phyloP scores from a whole-genome alignment of 441 rosid genomes.

The Croton laevigatus region DNA sequence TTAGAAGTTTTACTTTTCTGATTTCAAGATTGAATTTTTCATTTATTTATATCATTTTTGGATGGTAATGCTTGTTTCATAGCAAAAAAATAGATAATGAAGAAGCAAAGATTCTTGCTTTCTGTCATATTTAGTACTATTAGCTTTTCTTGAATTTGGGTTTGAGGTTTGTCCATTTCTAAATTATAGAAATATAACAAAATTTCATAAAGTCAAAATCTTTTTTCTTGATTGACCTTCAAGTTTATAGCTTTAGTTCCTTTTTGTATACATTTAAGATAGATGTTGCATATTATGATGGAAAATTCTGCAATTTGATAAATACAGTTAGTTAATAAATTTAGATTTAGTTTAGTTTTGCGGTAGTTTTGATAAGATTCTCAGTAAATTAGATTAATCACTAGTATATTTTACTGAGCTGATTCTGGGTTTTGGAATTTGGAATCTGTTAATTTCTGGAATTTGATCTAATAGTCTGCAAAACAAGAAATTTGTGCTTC shows the following conservation, averaged over 20 bases:
- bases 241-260: background rate
- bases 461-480: background rate
- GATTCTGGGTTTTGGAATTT: background rate
- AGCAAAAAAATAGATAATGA: background rate
- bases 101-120: background rate
- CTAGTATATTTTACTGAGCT: no score
- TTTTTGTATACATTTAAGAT: background rate
- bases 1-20: background rate
- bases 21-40: background rate
- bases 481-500: background rate
- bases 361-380: no score
- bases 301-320: background rate
- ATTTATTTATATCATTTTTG: no score
- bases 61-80: no score
- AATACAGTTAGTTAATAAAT: background rate
- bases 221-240: background rate
- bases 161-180: background rate
- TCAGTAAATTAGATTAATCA: no score
- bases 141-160: background rate
- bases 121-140: no score
- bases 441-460: background rate
- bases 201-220: background rate
- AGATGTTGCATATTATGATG: background rate
- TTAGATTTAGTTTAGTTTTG: background rate
- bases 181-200: background rate